These are phyloP conservation scores for Aspergillus sp. DNA, from an alignment of 2,329 filamentous ascomycete genomes.

Conservation along the genomic window DNA sequence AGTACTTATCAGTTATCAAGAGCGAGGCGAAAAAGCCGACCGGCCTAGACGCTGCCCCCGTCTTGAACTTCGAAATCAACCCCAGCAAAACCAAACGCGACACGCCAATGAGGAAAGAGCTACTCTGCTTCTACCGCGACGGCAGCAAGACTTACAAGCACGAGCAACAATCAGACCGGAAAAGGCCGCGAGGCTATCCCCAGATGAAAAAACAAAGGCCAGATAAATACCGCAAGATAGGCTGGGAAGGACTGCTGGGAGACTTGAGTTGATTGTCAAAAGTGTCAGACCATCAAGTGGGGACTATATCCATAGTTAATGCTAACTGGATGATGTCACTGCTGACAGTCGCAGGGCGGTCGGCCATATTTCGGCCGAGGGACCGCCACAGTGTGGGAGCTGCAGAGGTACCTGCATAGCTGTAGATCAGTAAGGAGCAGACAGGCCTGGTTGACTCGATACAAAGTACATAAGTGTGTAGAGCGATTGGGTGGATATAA, in stretches of 20 bases:
- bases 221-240: too few relatives aligned
- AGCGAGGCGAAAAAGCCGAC: not conserved
- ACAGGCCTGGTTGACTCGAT: too few relatives aligned
- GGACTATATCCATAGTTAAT: too few relatives aligned
- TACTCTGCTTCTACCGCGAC: not conserved
- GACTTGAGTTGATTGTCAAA: constrained; percentile 24
- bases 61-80: constrained; percentile 31
- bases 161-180: constrained; percentile 4
- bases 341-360: too few relatives aligned
- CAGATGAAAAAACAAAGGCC: too few relatives aligned
- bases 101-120: not conserved
- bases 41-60: constrained; percentile 17
- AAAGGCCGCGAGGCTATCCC: constrained; percentile 10
- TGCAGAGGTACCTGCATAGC: too few relatives aligned
- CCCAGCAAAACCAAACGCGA: not conserved
- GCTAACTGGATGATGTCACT: too few relatives aligned
- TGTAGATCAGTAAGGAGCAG: too few relatives aligned
- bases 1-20: constrained; percentile 17
- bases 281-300: too few relatives aligned
- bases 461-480: not conserved
- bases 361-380: too few relatives aligned
- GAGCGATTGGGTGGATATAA: not conserved
- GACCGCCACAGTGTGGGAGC: not conserved
- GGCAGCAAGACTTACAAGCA: not conserved
- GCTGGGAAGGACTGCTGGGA: constrained; percentile 30